A percentile compares a stretch with the other conserved stretches of the same genome.
phyloP scores from a whole-genome alignment of 139 green algal genomes.

The Picochlorum sp. region DNA sequence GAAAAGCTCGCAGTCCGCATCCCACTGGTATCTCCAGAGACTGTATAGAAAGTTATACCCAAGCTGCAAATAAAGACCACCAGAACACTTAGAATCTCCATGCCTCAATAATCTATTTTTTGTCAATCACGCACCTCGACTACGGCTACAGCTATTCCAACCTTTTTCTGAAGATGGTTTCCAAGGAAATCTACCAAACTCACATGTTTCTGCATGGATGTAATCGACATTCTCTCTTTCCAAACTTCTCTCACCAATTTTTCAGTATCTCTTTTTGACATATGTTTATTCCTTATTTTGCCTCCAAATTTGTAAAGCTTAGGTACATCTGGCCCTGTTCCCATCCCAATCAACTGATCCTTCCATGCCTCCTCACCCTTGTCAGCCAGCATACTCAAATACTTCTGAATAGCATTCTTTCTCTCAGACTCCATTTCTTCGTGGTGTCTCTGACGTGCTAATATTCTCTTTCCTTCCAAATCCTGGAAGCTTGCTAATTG shows the following conservation, averaged over 20 bases:
- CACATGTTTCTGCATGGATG: slow-evolving; percentile 8
- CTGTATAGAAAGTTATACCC: slow-evolving; percentile 54
- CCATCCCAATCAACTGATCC: slow-evolving; percentile 37
- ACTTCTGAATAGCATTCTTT: slow-evolving; percentile 31
- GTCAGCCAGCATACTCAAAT: slow-evolving; percentile 34
- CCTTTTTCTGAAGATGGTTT: slow-evolving; percentile 36
- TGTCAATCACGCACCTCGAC: slow-evolving; percentile 26
- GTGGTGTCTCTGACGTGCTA: slow-evolving; percentile 8
- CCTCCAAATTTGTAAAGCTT: slow-evolving; percentile 30
- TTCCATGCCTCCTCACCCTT: slow-evolving; percentile 30
- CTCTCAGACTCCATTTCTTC: slow-evolving; percentile 17
- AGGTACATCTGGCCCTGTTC: slow-evolving; percentile 26
- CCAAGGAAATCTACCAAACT: slow-evolving; percentile 45
- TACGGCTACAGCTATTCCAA: slow-evolving; percentile 38
- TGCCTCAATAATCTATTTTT: background rate
- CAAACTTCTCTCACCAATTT: slow-evolving; percentile 57
- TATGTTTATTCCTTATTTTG: slow-evolving; percentile 44
- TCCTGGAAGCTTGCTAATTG: background rate
- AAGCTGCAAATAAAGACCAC: slow-evolving; percentile 14
- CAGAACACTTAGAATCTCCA: background rate
- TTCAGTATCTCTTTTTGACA: slow-evolving; percentile 50
- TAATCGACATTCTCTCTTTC: slow-evolving; percentile 20
- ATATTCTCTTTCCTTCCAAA: background rate
- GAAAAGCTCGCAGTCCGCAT: slow-evolving; percentile 62
- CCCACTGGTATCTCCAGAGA: slow-evolving; percentile 46